phyloP scores from a whole-genome alignment of 2,329 filamentous ascomycete species.

The Apiospora kogelbergensis region DNA sequence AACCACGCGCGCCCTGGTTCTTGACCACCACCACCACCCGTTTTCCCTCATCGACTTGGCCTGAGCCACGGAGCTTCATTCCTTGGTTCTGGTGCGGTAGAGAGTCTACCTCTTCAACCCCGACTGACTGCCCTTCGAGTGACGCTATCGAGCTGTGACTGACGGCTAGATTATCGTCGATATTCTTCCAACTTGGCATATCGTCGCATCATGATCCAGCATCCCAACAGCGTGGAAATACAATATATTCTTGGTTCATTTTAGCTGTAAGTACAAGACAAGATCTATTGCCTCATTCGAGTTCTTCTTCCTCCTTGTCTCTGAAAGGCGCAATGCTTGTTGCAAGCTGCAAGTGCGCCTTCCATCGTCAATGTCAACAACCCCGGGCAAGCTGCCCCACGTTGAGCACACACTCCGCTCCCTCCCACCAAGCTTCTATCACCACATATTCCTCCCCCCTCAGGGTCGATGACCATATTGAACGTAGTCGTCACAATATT shows the following conservation, averaged over 20 bases:
- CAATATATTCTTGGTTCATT: constrained; percentile 34
- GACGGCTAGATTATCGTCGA: background rate
- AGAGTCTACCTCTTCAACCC: background rate
- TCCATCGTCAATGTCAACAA: background rate
- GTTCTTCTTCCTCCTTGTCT: background rate
- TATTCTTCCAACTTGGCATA: background rate
- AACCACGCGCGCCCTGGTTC: background rate
- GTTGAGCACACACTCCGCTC: background rate
- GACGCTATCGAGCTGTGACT: background rate
- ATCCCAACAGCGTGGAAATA: constrained; percentile 21
- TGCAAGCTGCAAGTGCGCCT: background rate
- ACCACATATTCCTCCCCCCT: background rate
- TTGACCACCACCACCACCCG: background rate
- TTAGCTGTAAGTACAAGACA: constrained; percentile 39
- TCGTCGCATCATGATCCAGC: constrained; percentile 17
- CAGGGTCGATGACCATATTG: background rate
- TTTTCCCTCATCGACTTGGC: background rate
- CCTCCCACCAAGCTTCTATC: background rate
- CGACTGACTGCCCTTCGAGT: background rate
- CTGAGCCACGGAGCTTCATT: background rate
- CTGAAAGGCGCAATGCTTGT: background rate
- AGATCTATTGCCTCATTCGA: constrained; percentile 15
- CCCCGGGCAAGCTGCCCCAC: background rate
- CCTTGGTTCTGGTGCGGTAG: background rate
- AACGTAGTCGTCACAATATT: background rate